Conservation (phyloP, 176 grass and related monocot species). For the Hyparrhenia diplandra region DNA sequence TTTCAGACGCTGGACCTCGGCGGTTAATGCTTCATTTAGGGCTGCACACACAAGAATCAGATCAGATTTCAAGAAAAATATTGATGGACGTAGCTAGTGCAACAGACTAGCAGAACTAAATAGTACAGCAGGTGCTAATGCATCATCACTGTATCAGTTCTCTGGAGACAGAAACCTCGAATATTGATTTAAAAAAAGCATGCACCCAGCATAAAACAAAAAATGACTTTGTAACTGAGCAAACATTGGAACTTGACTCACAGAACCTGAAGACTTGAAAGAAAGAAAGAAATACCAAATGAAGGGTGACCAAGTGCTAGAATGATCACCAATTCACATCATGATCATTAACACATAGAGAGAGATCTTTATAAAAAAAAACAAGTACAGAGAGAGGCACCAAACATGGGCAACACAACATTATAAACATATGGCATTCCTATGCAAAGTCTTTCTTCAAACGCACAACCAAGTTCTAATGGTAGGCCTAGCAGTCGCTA, state of each 20-base stretch:
- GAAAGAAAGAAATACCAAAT: not conserved
- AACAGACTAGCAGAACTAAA: not conserved
- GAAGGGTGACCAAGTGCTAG: not conserved
- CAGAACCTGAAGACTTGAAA: not conserved
- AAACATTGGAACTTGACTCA: not conserved
- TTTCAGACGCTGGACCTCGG: conserved; percentile 80
- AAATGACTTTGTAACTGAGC: not conserved
- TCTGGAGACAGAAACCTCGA: not conserved
- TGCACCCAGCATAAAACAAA: not conserved
- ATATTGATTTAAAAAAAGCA: not conserved
- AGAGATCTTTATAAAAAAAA: too few relatives aligned
- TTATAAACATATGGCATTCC: not conserved
- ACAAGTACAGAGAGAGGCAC: not conserved
- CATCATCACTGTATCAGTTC: not conserved
- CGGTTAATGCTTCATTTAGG: conserved; percentile 80
- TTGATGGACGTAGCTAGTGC: not conserved
- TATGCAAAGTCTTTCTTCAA: not conserved
- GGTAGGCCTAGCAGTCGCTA: not conserved
- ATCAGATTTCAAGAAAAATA: not conserved
- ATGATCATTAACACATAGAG: not conserved
- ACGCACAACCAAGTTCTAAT: not conserved
- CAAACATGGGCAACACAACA: not conserved
- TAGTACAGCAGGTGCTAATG: not conserved
- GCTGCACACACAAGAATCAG: conserved; percentile 45
- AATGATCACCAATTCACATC: not conserved